Percentiles rank a stretch among this genome's conserved stretches.
phyloP scores from a whole-genome alignment of 768 basidiomycete species.

The Rhizopogon rudus region DNA sequence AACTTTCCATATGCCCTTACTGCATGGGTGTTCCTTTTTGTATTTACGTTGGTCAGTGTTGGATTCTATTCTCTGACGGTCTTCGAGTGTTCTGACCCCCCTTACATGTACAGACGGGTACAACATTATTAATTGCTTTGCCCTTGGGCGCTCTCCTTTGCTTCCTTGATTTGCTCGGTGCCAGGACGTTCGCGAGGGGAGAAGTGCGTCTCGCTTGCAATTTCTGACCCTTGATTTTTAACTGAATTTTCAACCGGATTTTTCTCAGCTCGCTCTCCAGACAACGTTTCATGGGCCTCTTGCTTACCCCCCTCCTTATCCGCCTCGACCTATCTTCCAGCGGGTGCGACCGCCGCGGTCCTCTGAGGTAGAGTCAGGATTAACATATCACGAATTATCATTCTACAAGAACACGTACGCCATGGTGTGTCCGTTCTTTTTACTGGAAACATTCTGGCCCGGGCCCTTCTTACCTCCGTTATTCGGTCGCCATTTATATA shows the following conservation, averaged over 20 bases:
- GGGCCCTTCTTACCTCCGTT: constrained; percentile 3
- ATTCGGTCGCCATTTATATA: constrained; percentile 19
- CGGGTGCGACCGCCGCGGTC: constrained; percentile 47
- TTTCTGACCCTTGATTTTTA: constrained; percentile 1
- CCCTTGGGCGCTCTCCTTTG: constrained; percentile 75
- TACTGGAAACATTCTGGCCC: too few relatives aligned
- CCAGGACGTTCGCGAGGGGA: constrained; percentile 62
- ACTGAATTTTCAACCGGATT: not conserved
- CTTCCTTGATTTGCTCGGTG: constrained; percentile 73
- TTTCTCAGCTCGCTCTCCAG: constrained; percentile 56
- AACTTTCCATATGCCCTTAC: constrained; percentile 76
- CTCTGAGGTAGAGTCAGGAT: constrained; percentile 46
- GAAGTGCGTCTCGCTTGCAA: constrained; percentile 41
- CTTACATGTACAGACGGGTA: constrained; percentile 51
- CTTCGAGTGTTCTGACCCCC: constrained; percentile 5
- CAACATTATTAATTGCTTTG: constrained; percentile 72
- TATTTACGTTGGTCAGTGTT: constrained; percentile 71
- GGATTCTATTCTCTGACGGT: not conserved
- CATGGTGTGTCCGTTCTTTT: constrained; percentile 48
- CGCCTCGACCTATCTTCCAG: constrained; percentile 74
- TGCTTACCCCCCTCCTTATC: constrained; percentile 56
- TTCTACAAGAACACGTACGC: constrained; percentile 81
- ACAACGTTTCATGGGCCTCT: constrained; percentile 64
- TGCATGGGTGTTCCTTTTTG: constrained; percentile 79
- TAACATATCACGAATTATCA: constrained; percentile 48